Base-by-base conservation (phyloP, 306 rosid species). In the Sicyos baderoa region DNA sequence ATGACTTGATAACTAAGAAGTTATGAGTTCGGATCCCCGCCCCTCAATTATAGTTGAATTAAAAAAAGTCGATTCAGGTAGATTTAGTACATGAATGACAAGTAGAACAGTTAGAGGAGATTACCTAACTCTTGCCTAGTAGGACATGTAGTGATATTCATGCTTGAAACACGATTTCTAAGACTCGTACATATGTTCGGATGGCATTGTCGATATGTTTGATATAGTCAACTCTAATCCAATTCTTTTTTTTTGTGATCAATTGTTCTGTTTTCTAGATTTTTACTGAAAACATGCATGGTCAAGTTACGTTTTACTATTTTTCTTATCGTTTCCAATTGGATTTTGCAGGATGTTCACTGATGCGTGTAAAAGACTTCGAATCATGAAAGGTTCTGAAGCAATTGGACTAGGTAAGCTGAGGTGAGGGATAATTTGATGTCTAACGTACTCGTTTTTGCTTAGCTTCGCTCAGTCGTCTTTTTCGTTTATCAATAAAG, bases 361-460 rank as follows among this genome's bases (percentile, higher is more conserved):
- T 0, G 84, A 84, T 70, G 74, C 97, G 3, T 90, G 97, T 76
- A 82, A 82, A 79, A 87, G 91, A 79, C 79, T 88, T 74, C 87
- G 91, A 77, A 94, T 94, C 76, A 94, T 88, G 95, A 90, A 86
- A 70, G 95, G 99, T 64, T 88, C 96, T 11, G 99, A 94, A 60
- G 96, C 91, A 73, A 94, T 85, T 53, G 99, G 99, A 15, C 86
- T 88, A 44, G 96, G 97, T 90, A 60, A 12, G 44, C 16, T 56
- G 5, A 21, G 17, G 70, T 65, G 5, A 21, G 17, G 70, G 37
- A 65, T 3, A 32, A 16, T 14, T 19, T 3, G 22, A 59, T 59
- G 6, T 16, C 21, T 7, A 7, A 4, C 53, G 42, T 63, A 17
- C 68, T 35, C 27, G 4, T 17, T 62, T 62, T 62, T 17, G 10